These are phyloP conservation scores for Fusarium verticillioides DNA, from an alignment of 2,329 filamentous ascomycete species.

Conservation along the genomic window DNA sequence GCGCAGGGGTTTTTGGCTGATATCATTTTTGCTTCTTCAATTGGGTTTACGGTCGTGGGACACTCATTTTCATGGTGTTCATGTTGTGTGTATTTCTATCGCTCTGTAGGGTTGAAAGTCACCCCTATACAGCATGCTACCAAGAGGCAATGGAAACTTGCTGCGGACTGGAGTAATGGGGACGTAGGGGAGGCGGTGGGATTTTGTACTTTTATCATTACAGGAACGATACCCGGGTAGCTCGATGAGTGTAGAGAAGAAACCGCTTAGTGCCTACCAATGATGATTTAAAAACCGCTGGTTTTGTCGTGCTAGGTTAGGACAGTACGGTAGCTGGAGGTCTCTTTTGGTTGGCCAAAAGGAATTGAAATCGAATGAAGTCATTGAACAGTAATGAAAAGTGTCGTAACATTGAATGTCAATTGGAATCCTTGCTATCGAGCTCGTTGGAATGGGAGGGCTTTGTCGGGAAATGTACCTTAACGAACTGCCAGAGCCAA, in stretches of 20 bases:
- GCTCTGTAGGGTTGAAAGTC: slow-evolving; percentile 5
- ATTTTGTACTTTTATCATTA: slow-evolving; percentile 44
- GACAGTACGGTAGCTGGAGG: not conserved
- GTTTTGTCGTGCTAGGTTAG: not conserved
- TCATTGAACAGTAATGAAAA: not conserved
- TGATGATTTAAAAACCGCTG: slow-evolving; percentile 3
- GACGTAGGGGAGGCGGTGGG: slow-evolving; percentile 15
- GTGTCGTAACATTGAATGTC: not conserved
- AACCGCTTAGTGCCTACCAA: slow-evolving; percentile 36
- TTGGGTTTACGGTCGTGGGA: slow-evolving; percentile 7
- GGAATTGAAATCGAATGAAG: slow-evolving; percentile 1
- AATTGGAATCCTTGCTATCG: not conserved
- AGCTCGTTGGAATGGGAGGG: slow-evolving; percentile 7
- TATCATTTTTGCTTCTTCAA: not conserved
- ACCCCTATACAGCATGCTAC: slow-evolving; percentile 21
- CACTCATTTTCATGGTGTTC: slow-evolving; percentile 6
- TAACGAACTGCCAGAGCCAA: not conserved
- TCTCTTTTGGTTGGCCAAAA: slow-evolving; percentile 7
- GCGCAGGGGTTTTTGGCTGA: slow-evolving; percentile 36
- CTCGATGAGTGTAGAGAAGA: slow-evolving; percentile 20
- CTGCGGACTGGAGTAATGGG: slow-evolving; percentile 4
- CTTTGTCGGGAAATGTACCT: not conserved
- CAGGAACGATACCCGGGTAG: slow-evolving; percentile 46
- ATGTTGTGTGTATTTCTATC: slow-evolving; percentile 39
- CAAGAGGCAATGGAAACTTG: slow-evolving; percentile 1